phyloP scores from a whole-genome alignment of 805 yeast species.

The Danielia oregonensis region DNA sequence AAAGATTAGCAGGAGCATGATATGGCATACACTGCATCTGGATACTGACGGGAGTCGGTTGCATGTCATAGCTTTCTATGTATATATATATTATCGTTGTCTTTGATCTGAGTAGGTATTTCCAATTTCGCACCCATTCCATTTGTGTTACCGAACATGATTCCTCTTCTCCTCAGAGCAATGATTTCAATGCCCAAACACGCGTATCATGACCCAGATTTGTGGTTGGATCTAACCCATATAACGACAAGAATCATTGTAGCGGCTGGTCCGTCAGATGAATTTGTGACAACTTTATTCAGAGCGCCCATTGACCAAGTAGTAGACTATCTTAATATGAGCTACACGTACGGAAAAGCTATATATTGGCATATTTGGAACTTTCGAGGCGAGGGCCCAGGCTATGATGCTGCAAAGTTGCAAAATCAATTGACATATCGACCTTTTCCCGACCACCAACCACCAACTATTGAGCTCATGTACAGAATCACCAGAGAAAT shows the following conservation, averaged over 20 bases:
- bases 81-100: slow-evolving; percentile 2
- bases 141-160: slow-evolving; percentile 6
- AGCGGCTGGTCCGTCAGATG: slow-evolving; percentile 68
- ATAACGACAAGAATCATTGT: slow-evolving; percentile 64
- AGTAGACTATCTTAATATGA: slow-evolving; percentile 42
- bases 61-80: slow-evolving; percentile 1
- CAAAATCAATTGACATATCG: slow-evolving; percentile 16
- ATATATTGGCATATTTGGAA: slow-evolving; percentile 71
- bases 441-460: slow-evolving; percentile 76
- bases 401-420: slow-evolving; percentile 16
- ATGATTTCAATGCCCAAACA: slow-evolving; percentile 22
- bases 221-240: slow-evolving; percentile 61
- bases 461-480: slow-evolving; percentile 62
- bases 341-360: slow-evolving; percentile 42
- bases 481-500: slow-evolving; percentile 44
- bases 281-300: slow-evolving; percentile 40
- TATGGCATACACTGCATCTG: too few relatives aligned
- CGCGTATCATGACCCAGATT: slow-evolving; percentile 14
- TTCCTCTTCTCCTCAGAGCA: slow-evolving; percentile 14
- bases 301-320: slow-evolving; percentile 42
- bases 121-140: slow-evolving; percentile 11
- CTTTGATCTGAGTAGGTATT: background rate
- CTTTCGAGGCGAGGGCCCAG: slow-evolving; percentile 55
- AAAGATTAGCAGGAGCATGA: too few relatives aligned
- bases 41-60: too few relatives aligned